Evolutionary conservation across 441 rosid genomes (phyloP).

Genomic region (Bruguiera hainesii): DNA sequence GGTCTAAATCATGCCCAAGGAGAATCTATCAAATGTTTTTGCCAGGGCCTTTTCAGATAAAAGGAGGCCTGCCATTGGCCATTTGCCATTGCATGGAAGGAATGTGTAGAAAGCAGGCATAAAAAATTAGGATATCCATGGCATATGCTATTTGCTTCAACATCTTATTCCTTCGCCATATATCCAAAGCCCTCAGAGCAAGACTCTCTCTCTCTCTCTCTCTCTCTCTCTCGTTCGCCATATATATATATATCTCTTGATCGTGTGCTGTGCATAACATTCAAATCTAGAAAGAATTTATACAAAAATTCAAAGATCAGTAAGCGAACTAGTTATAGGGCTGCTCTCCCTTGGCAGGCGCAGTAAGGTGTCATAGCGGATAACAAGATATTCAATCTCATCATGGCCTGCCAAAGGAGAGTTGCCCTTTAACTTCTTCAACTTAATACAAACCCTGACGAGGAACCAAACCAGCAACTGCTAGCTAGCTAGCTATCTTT

Average conservation of each 20-base stretch:
- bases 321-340: slow-evolving; percentile 66
- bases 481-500: too few relatives aligned
- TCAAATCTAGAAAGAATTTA: not conserved
- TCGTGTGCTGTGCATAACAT: too few relatives aligned
- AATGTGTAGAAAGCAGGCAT: slow-evolving; percentile 31
- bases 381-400: not conserved
- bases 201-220: not conserved
- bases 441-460: slow-evolving; percentile 29
- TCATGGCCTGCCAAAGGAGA: slow-evolving; percentile 71
- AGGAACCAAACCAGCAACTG: too few relatives aligned
- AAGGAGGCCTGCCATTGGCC: not conserved
- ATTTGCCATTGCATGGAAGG: slow-evolving; percentile 11
- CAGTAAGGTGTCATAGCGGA: not conserved
- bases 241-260: too few relatives aligned
- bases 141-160: slow-evolving; percentile 31
- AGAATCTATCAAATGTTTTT: slow-evolving; percentile 18
- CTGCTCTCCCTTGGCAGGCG: slow-evolving; percentile 62
- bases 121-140: slow-evolving; percentile 26
- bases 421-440: slow-evolving; percentile 74
- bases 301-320: not conserved
- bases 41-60: slow-evolving; percentile 19
- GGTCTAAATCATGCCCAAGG: slow-evolving; percentile 20
- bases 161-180: slow-evolving; percentile 14
- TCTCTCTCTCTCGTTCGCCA: not conserved
- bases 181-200: not conserved